These are phyloP conservation scores for Symbiotaphrina buchneri DNA, from an alignment of 495 filamentous ascomycete genomes.

Conservation along the genomic window DNA sequence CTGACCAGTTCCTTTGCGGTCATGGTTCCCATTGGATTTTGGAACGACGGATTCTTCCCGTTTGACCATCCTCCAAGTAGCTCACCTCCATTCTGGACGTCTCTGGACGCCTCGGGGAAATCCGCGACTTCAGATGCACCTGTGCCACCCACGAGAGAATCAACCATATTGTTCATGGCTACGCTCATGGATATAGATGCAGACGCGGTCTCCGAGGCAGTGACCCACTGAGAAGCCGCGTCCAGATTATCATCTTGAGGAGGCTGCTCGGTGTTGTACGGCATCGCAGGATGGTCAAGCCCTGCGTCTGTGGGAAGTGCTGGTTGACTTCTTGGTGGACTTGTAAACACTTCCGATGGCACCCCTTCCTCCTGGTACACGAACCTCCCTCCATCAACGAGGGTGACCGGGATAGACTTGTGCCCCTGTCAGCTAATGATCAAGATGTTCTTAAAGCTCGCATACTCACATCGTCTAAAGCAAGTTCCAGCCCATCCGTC, in stretches of 20 bases:
- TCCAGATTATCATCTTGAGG: constrained; percentile 7
- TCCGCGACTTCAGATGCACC: not conserved
- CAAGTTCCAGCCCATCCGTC: constrained; percentile 36
- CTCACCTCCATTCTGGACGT: not conserved
- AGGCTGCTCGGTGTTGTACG: constrained; percentile 5
- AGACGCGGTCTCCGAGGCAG: constrained; percentile 11
- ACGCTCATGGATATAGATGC: constrained; percentile 9
- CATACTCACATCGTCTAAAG: constrained; percentile 28
- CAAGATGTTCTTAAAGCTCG: constrained; percentile 1
- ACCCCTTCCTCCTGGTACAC: constrained; percentile 3
- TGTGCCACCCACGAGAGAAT: constrained; percentile 5
- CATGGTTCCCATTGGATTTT: constrained; percentile 1
- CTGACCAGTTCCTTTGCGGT: constrained; percentile 5
- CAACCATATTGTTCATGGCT: constrained; percentile 11
- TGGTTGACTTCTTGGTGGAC: not conserved
- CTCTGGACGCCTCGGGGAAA: not conserved
- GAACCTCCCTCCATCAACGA: constrained; percentile 13
- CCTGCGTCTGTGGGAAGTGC: too few relatives aligned
- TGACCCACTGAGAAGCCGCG: constrained; percentile 8
- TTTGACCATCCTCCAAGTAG: not conserved
- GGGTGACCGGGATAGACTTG: constrained; percentile 22
- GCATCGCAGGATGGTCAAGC: too few relatives aligned
- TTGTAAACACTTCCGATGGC: constrained; percentile 2
- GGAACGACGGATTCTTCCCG: constrained; percentile 1
- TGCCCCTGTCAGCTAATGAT: constrained; percentile 2